Conservation (phyloP, 306 rosid species). For the apple (Malus domestica) region DNA sequence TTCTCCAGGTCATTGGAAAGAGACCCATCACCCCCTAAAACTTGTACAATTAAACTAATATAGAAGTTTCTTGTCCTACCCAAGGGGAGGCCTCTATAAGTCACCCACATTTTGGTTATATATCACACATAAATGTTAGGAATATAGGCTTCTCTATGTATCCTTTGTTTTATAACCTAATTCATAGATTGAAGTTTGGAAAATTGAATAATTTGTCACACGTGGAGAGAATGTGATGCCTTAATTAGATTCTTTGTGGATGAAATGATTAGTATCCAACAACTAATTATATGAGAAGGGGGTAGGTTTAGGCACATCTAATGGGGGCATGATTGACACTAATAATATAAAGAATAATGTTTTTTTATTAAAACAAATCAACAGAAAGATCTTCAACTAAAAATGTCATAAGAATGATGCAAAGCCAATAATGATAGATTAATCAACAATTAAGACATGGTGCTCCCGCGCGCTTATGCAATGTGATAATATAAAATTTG, state of each 20-base stretch:
- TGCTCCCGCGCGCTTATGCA: not conserved
- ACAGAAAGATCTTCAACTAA: constrained; percentile 19
- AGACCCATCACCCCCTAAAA: constrained; percentile 12
- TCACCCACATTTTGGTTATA: constrained; percentile 31
- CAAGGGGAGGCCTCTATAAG: constrained; percentile 16
- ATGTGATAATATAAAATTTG: not conserved
- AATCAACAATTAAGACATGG: not conserved
- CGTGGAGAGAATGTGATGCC: not conserved
- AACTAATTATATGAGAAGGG: constrained; percentile 8
- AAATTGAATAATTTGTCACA: not conserved
- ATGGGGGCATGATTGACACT: not conserved
- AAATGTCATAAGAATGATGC: constrained; percentile 18
- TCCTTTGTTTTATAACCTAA: not conserved
- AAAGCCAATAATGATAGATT: constrained; percentile 26
- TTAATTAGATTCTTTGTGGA: constrained; percentile 9
- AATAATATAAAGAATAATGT: not conserved
- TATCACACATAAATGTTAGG: constrained; percentile 15
- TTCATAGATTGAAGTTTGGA: not conserved
- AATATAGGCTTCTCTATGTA: not conserved
- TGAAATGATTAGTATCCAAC: constrained; percentile 20
- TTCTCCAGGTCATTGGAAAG: constrained; percentile 29
- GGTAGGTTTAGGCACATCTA: constrained; percentile 9
- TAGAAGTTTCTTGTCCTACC: constrained; percentile 20
- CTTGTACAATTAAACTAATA: constrained; percentile 6
- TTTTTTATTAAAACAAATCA: constrained; percentile 24